These are phyloP conservation scores for Coemansia sp. DNA, from an alignment of 192 early-diverging fungal genomes.

Conservation along the genomic window DNA sequence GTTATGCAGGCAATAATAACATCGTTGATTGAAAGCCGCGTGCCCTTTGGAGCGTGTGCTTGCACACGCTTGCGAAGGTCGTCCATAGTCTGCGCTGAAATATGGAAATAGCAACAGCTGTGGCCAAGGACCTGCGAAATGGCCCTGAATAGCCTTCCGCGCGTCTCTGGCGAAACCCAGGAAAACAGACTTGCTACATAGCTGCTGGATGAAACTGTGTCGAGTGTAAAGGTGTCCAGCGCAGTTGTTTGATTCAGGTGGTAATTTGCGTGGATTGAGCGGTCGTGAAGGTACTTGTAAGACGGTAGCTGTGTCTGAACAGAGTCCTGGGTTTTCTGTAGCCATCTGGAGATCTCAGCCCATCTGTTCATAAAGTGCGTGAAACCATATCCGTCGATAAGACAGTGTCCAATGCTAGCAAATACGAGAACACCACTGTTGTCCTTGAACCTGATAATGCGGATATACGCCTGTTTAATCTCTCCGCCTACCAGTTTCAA, in stretches of 20 bases:
- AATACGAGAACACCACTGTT: not conserved
- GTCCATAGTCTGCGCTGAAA: not conserved
- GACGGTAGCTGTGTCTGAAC: not conserved
- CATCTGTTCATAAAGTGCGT: not conserved
- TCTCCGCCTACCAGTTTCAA: not conserved
- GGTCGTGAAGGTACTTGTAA: not conserved
- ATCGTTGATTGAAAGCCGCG: not conserved
- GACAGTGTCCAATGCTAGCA: not conserved
- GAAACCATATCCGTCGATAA: conserved; percentile 1
- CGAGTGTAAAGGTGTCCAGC: not conserved
- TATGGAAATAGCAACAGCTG: conserved; percentile 2
- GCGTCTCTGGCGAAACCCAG: conserved; percentile 3
- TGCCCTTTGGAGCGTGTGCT: not conserved
- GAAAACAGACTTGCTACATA: not conserved
- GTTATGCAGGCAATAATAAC: not conserved
- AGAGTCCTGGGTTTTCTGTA: not conserved
- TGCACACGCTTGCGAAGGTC: not conserved
- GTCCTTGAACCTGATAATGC: not conserved
- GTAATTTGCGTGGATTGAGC: conserved; percentile 1
- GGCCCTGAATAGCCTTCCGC: not conserved
- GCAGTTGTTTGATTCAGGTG: not conserved
- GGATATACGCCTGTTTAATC: not conserved
- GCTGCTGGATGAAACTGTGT: not conserved
- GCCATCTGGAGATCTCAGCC: conserved; percentile 3
- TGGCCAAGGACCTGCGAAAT: not conserved